Evolutionary conservation across 306 rosid species (phyloP).

Genomic region (Sicyos baderoa): DNA sequence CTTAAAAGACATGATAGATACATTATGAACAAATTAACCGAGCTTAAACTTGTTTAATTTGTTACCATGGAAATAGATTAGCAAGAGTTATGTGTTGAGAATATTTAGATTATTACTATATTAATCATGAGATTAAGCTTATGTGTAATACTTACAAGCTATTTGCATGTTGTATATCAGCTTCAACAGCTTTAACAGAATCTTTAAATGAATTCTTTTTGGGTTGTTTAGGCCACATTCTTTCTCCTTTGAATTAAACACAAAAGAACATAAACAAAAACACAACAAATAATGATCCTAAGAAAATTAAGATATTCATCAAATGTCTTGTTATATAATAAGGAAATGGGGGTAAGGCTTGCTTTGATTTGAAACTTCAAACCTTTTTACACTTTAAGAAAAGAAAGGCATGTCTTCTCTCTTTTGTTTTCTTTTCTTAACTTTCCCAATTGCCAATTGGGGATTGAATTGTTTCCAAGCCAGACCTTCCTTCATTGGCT

Average conservation of each 20-base stretch:
- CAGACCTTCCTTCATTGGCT: constrained; percentile 1
- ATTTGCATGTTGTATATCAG: constrained; percentile 61
- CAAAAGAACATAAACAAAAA: constrained; percentile 8
- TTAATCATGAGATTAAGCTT: background rate
- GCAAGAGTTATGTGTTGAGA: no score
- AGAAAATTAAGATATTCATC: no score
- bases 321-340: no score
- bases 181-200: constrained; percentile 61
- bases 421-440: constrained; percentile 7
- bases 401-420: constrained; percentile 54
- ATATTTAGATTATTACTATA: no score
- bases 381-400: constrained; percentile 26
- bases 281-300: background rate
- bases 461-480: constrained; percentile 21
- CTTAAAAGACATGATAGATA: no score
- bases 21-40: no score
- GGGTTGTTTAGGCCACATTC: constrained; percentile 41
- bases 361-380: constrained; percentile 37
- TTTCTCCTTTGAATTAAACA: constrained; percentile 16
- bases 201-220: constrained; percentile 39
- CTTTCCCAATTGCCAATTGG: constrained; percentile 19
- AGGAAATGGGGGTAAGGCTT: background rate
- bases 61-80: no score
- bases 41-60: no score
- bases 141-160: constrained; percentile 41